phyloP scores from a whole-genome alignment of 2,329 filamentous ascomycete genomes.

The Pseudogymnoascus sp. region DNA sequence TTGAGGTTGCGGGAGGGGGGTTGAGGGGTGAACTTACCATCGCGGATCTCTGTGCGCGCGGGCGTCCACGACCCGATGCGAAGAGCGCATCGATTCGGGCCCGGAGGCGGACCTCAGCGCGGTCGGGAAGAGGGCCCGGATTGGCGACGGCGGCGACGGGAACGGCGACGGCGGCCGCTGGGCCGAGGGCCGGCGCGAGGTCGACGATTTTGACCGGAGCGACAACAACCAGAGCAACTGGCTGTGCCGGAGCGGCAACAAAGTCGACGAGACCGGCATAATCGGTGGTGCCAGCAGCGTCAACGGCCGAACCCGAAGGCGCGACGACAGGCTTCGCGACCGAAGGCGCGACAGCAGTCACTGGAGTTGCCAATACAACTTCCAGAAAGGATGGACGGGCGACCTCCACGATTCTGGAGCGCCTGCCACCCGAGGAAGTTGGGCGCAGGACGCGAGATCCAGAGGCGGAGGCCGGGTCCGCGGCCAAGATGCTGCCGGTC shows the following conservation, averaged over 20 bases:
- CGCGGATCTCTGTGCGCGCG: not conserved
- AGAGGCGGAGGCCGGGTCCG: not conserved
- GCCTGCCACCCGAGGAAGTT: not conserved
- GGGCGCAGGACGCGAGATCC: not conserved
- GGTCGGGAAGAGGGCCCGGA: not conserved
- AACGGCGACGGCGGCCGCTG: not conserved
- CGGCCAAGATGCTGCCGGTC: not conserved
- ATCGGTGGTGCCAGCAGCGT: not conserved
- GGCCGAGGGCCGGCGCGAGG: not conserved
- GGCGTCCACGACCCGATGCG: not conserved
- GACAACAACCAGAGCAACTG: not conserved
- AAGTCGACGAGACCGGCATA: not conserved
- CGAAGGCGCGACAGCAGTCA: not conserved
- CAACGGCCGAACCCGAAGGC: not conserved
- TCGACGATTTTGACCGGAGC: not conserved
- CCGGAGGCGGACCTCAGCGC: not conserved
- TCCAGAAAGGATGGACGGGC: too few relatives aligned
- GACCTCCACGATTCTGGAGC: not conserved
- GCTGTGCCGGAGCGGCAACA: not conserved
- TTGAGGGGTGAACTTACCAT: not conserved
- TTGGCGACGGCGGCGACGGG: not conserved
- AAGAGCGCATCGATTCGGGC: not conserved
- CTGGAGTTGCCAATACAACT: not conserved
- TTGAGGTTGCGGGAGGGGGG: not conserved
- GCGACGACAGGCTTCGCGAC: not conserved